Base-by-base conservation (phyloP, 1,284 basidiomycete species). In the Malassezia restricta region DNA sequence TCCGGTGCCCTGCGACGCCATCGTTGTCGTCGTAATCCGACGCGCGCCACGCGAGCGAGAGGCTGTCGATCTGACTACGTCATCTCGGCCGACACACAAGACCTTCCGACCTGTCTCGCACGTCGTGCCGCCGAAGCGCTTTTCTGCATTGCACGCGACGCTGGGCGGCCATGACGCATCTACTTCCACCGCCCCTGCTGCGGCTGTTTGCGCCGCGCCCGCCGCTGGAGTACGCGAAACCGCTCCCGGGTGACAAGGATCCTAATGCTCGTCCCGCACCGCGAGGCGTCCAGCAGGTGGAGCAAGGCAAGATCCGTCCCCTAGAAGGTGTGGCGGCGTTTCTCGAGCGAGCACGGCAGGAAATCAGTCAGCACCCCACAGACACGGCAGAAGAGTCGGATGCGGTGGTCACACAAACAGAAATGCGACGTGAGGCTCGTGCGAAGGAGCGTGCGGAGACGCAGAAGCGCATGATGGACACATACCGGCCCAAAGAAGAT, bases 1-100 rank as follows among this genome's bases (percentile, higher is more conserved):
- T 52, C 92, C 92, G 64, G 91, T 95, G 58, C 91, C 90, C 71
- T 95, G 95, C 49, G 91, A 94, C 51, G 91, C 91, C 89, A 94
- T 94, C 51, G 52, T 64, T 14, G 35, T 24, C 40, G 6, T 24
- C 20, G 33, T 35, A 35, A 3, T 35, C 2, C 3, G 15, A 35
- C 33, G 33, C 11, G 33, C 15, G 33, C 33, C 33, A 11, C 11
- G 33, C 11, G 15, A 35, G n/a, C n/a, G 33, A 12, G 33, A 5
- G 33, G 11, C 33, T 35, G 33, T 35, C 11, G 11, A 15, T 35
- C 33, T 24, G 33, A 11, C 15, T 35, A 11, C 11, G 15, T 35
- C 33, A 15, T 35, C 33, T 15, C 11, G 33, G 15, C 11, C 11
- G 33, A 35, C 33, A 15, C 3, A 5, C 33, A 35, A 35, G 11